Base-by-base conservation (phyloP, 768 basidiomycete genomes). In the Exidia glandulosa region DNA sequence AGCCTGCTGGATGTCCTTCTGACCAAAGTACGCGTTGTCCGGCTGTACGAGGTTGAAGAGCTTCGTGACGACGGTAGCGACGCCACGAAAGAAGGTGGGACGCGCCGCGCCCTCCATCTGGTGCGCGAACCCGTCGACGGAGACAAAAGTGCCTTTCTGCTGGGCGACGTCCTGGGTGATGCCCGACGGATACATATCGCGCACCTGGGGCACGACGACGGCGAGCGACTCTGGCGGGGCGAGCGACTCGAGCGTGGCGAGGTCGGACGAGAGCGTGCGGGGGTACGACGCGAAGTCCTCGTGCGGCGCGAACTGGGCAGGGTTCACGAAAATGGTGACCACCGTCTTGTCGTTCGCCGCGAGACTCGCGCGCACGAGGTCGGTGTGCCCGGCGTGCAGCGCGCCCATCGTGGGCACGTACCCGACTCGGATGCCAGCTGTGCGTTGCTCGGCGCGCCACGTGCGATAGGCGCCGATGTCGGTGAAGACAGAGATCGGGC, bases 381-480 rank as follows among this genome's bases (percentile, higher is more conserved):
- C 83, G 47, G 97, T 76, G 70, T 97, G 96, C 1, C 96, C 96
- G 9, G 88, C 84, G 69, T 99, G 96, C 47, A 99, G 74, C 2
- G 95, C 95, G 25, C 95, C 95, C 95, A 97, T 97, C 12, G 96
- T 99, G 0, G 96, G 83, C n/a, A 99, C 93, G 61, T 89, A 90
- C 0, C 96, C 96, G 4, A 99, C 91, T 1, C 83, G 79, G 61
- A 81, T 82, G n/a, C n/a, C n/a, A n/a, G n/a, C n/a, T n/a, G n/a
- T n/a, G n/a, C n/a, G n/a, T 0, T 84, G 89, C 32, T 73, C 72
- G 56, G 76, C 71, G 29, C 95, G 75, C 95, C 96, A 99, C 75
- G 74, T 71, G 37, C 90, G 78, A 66, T 81, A 87, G 0, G 78
- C 72, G 4, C 78, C 69, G 29, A 92, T 76, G 0, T 86, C 82